Evolutionary conservation across 2,329 filamentous ascomycete genomes (phyloP).

Genomic region (Samsoniella hepiali): DNA sequence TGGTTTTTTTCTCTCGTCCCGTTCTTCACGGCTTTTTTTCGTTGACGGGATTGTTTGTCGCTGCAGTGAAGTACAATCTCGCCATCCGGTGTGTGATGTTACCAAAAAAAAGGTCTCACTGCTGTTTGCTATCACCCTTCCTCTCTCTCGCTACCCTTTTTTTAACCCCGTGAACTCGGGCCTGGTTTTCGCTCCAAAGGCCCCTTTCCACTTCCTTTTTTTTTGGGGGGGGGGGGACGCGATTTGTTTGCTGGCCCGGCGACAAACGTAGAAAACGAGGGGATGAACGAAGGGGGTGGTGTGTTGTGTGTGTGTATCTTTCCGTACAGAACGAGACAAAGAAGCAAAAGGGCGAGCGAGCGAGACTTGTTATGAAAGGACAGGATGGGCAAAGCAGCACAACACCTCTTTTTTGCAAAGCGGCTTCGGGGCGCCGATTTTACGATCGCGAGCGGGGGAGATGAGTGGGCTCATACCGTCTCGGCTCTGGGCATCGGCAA

Average conservation of each 20-base stretch:
- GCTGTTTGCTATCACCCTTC: conserved; percentile 9
- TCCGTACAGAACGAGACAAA: too few relatives aligned
- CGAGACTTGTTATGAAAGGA: too few relatives aligned
- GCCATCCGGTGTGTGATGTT: conserved; percentile 8
- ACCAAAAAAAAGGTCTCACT: conserved; percentile 6
- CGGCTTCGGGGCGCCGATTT: conserved; percentile 3
- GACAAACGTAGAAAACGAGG: too few relatives aligned
- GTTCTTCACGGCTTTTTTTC: neutral
- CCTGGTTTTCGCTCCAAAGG: neutral
- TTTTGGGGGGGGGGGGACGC: neutral
- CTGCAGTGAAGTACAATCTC: conserved; percentile 4
- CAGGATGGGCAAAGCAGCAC: too few relatives aligned
- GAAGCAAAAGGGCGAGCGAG: too few relatives aligned
- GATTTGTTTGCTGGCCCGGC: too few relatives aligned
- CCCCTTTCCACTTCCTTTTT: neutral
- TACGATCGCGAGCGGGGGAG: neutral
- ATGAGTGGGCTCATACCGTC: neutral
- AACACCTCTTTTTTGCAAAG: neutral
- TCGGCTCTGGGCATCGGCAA: conserved; percentile 11
- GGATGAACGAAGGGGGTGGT: too few relatives aligned
- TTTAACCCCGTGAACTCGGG: neutral
- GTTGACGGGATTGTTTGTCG: neutral
- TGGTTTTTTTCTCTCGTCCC: neutral
- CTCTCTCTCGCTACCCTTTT: neutral
- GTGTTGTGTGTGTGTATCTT: too few relatives aligned